Evolutionary conservation across 495 filamentous ascomycete genomes (phyloP).

Genomic region (Lasiosphaeria hispida): DNA sequence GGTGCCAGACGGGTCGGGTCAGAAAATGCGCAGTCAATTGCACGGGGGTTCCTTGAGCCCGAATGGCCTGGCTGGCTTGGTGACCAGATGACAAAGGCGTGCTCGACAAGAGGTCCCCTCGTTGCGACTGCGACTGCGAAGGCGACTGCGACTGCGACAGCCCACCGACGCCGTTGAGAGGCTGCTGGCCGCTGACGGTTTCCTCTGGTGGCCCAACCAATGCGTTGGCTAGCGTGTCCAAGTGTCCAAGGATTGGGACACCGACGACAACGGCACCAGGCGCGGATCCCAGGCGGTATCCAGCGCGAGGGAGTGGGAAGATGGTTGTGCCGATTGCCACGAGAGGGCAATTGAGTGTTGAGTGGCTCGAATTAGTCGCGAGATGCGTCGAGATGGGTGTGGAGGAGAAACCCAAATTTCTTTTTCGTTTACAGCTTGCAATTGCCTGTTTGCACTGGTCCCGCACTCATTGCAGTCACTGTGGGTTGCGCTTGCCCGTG

Average conservation of each 20-base stretch:
- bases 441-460: too few relatives aligned
- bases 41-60: too few relatives aligned
- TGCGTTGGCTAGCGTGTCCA: slow-evolving; percentile 25
- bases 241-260: not conserved
- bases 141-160: not conserved
- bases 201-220: slow-evolving; percentile 7
- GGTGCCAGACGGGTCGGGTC: too few relatives aligned
- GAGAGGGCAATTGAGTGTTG: slow-evolving; percentile 12
- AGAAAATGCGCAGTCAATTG: too few relatives aligned
- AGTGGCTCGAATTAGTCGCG: slow-evolving; percentile 7
- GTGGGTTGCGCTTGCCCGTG: too few relatives aligned
- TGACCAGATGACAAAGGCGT: too few relatives aligned
- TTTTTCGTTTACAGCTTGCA: not conserved
- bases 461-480: too few relatives aligned
- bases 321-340: slow-evolving; percentile 5
- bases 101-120: too few relatives aligned
- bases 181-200: slow-evolving; percentile 3
- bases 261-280: too few relatives aligned
- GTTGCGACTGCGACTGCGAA: not conserved
- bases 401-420: not conserved
- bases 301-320: not conserved
- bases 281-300: too few relatives aligned
- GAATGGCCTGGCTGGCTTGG: too few relatives aligned
- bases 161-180: not conserved
- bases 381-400: slow-evolving; percentile 9